A percentile compares a stretch with the other conserved stretches of the same genome.
These are phyloP conservation scores for Myochromella boudieri DNA, from an alignment of 768 basidiomycete species.

Conservation along the genomic window DNA sequence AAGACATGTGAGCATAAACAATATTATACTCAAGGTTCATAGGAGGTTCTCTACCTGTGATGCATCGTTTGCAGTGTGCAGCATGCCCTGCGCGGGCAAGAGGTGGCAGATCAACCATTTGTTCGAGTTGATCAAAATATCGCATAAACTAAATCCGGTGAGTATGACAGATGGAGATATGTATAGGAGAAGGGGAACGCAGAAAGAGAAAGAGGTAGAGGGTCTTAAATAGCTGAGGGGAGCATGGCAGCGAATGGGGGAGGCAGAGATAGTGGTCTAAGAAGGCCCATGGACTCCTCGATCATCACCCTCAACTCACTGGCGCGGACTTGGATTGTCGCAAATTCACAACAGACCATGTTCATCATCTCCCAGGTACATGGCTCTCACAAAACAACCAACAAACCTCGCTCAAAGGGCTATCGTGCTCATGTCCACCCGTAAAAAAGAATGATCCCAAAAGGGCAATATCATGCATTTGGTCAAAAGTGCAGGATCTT, in stretches of 20 bases:
- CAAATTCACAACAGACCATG: too few relatives aligned
- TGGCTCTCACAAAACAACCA: too few relatives aligned
- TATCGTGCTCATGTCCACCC: too few relatives aligned
- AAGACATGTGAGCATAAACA: neutral
- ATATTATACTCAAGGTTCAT: slow-evolving; percentile 1
- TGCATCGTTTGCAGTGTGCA: slow-evolving; percentile 64
- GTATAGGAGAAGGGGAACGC: slow-evolving; percentile 2
- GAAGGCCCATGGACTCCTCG: slow-evolving; percentile 14
- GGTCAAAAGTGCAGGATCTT: slow-evolving; percentile 9
- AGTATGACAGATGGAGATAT: neutral
- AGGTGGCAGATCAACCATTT: slow-evolving; percentile 25
- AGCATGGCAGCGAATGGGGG: slow-evolving; percentile 14
- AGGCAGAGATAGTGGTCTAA: slow-evolving; percentile 15
- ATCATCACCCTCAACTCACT: slow-evolving; percentile 15
- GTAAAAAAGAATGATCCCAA: too few relatives aligned
- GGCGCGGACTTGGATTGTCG: slow-evolving; percentile 15
- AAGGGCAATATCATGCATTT: slow-evolving; percentile 7
- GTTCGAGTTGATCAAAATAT: slow-evolving; percentile 11
- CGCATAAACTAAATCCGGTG: slow-evolving; percentile 1
- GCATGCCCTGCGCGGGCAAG: slow-evolving; percentile 56
- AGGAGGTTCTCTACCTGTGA: slow-evolving; percentile 43
- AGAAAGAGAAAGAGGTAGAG: neutral
- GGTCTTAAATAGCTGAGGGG: slow-evolving; percentile 16
- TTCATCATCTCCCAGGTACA: too few relatives aligned
- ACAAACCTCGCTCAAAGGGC: too few relatives aligned